These are phyloP conservation scores for Silene uniflora DNA, from an alignment of 148 eudicot species.

Conservation along the genomic window DNA sequence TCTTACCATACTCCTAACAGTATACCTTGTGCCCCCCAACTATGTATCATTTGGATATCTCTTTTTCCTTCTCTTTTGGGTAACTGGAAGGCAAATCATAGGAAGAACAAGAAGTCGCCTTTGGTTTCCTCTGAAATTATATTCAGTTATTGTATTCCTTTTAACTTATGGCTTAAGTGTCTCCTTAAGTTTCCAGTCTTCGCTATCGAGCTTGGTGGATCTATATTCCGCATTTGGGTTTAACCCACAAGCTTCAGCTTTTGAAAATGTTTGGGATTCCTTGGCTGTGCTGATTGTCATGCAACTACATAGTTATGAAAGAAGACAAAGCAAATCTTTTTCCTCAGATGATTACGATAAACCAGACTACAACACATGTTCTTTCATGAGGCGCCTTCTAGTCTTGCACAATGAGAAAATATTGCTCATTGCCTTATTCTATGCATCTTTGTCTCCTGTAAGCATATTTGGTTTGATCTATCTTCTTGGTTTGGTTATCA, in stretches of 20 bases:
- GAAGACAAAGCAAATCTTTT: conserved; percentile 61
- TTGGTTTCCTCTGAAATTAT: conserved; percentile 80
- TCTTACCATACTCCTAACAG: conserved; percentile 64
- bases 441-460: conserved; percentile 83
- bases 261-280: conserved; percentile 69
- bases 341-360: conserved; percentile 36
- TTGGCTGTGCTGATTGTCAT: conserved; percentile 75
- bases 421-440: conserved; percentile 57
- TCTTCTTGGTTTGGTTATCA: conserved; percentile 64
- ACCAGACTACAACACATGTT: conserved; percentile 49
- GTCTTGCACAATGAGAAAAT: conserved; percentile 89
- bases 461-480: conserved; percentile 70
- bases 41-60: conserved; percentile 74
- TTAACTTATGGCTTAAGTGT: conserved; percentile 64
- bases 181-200: conserved; percentile 51
- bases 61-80: conserved; percentile 79
- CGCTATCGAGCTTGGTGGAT: conserved; percentile 57
- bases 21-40: conserved; percentile 63
- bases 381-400: conserved; percentile 64
- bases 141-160: conserved; percentile 59
- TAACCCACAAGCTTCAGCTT: conserved; percentile 47
- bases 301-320: conserved; percentile 92
- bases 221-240: conserved; percentile 56
- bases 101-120: conserved; percentile 71
- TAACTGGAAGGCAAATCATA: conserved; percentile 78